Percentiles rank a stretch among this genome's conserved stretches.
Conservation (phyloP, 345 rosid species). For the Gossypium thurberi region DNA sequence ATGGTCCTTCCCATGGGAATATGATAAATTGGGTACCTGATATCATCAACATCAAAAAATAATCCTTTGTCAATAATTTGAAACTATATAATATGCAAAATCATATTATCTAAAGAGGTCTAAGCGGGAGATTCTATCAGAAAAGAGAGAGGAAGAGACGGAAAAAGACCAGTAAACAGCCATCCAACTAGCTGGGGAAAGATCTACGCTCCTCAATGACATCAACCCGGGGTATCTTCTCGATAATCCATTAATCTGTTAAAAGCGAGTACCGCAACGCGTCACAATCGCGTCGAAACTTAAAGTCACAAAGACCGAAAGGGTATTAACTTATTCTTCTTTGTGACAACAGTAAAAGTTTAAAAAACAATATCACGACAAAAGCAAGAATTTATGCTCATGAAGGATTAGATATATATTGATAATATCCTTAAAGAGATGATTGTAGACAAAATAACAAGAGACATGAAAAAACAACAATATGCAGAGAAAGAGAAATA, state of each 20-base stretch:
- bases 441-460: too few relatives aligned
- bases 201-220: conserved; percentile 95
- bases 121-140: neutral
- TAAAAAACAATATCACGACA: neutral
- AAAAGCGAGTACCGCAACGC: neutral
- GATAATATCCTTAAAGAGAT: neutral
- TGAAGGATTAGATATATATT: neutral
- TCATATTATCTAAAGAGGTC: too few relatives aligned
- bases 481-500: neutral
- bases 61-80: neutral
- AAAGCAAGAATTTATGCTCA: neutral
- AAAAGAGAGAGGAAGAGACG: neutral
- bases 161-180: conserved; percentile 80
- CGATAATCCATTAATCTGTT: conserved; percentile 73
- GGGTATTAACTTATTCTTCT: neutral
- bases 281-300: neutral
- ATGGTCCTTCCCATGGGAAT: conserved; percentile 99
- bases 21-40: conserved; percentile 95
- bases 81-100: neutral
- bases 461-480: too few relatives aligned
- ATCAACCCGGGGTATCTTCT: conserved; percentile 68
- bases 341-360: neutral
- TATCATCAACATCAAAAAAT: neutral
- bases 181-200: conserved; percentile 99
- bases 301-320: neutral